phyloP scores from a whole-genome alignment of 2,329 filamentous ascomycete genomes.

The Arthrobotrys entomopaga region DNA sequence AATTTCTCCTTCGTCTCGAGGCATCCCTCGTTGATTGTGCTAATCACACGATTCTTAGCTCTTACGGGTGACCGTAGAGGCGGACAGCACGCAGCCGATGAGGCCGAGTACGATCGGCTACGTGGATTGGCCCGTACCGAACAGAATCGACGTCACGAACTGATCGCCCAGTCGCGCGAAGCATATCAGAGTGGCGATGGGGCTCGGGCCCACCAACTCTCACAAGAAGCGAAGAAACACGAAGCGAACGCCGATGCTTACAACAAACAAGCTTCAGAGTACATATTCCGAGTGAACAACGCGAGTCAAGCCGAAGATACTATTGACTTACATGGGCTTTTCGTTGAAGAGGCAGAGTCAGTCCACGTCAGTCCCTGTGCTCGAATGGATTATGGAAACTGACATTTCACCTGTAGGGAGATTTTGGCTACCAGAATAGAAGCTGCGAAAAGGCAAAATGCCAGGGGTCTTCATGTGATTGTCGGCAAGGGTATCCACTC shows the following conservation, averaged over 20 bases:
- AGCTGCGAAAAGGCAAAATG: constrained; percentile 76
- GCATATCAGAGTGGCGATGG: constrained; percentile 88
- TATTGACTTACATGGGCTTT: constrained; percentile 94
- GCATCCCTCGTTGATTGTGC: too few species aligned
- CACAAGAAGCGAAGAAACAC: constrained; percentile 84
- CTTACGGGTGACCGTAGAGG: constrained; percentile 63
- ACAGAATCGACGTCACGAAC: constrained; percentile 78
- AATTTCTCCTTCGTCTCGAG: too few species aligned
- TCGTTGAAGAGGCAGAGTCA: constrained; percentile 87
- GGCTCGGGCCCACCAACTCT: constrained; percentile 81
- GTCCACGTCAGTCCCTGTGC: background rate
- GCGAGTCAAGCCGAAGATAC: constrained; percentile 77
- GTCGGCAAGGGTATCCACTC: constrained; percentile 96
- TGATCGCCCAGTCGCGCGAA: constrained; percentile 80
- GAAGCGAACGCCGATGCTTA: constrained; percentile 85
- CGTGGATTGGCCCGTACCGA: constrained; percentile 84
- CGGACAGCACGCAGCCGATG: constrained; percentile 72
- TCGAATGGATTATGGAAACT: background rate
- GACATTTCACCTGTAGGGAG: constrained; percentile 62
- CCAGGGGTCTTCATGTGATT: constrained; percentile 90
- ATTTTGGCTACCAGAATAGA: constrained; percentile 87
- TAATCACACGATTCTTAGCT: constrained; percentile 10
- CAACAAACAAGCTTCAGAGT: constrained; percentile 90
- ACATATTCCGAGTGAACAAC: constrained; percentile 96
- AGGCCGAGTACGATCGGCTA: constrained; percentile 91